Percentiles rank a stretch among this genome's conserved stretches.
Conservation (phyloP, 1,284 basidiomycete species). For the Rhodofomes roseus region DNA sequence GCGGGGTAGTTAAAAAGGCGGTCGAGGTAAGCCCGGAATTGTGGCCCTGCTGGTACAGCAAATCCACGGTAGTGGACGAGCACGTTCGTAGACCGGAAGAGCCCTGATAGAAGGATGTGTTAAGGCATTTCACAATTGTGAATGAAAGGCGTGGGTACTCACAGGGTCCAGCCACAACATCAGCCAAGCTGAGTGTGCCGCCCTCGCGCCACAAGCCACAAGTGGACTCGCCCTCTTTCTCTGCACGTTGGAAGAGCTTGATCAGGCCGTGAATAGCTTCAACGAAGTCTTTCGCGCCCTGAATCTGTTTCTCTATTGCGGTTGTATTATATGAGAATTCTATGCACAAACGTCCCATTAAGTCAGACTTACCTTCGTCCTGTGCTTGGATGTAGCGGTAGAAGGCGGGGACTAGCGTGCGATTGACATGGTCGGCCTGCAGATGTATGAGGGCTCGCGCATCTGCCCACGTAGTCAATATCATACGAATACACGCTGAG, state of each 20-base stretch:
- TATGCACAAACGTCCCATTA: not conserved
- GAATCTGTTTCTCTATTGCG: slow-evolving; percentile 44
- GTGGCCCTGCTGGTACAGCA: slow-evolving; percentile 43
- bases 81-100: slow-evolving; percentile 63
- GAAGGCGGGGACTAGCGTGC: slow-evolving; percentile 67
- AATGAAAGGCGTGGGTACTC: slow-evolving; percentile 23
- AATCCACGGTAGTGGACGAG: slow-evolving; percentile 71
- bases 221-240: slow-evolving; percentile 40
- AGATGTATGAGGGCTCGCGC: slow-evolving; percentile 64
- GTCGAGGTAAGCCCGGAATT: slow-evolving; percentile 50
- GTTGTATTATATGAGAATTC: not conserved
- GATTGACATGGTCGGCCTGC: slow-evolving; percentile 66
- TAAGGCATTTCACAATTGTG: not conserved
- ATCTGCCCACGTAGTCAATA: slow-evolving; percentile 35
- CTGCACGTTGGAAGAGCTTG: slow-evolving; percentile 54
- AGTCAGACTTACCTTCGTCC: slow-evolving; percentile 32
- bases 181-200: slow-evolving; percentile 59
- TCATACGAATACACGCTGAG: not conserved
- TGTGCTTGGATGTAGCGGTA: slow-evolving; percentile 80
- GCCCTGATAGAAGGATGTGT: slow-evolving; percentile 44
- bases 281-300: slow-evolving; percentile 54
- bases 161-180: slow-evolving; percentile 79
- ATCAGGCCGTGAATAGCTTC: slow-evolving; percentile 53
- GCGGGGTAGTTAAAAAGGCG: slow-evolving; percentile 58
- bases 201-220: slow-evolving; percentile 52